A percentile compares a stretch with the other conserved stretches of the same genome.
phyloP scores from a whole-genome alignment of 1,284 basidiomycete genomes.

The Psilocybe mexicana region DNA sequence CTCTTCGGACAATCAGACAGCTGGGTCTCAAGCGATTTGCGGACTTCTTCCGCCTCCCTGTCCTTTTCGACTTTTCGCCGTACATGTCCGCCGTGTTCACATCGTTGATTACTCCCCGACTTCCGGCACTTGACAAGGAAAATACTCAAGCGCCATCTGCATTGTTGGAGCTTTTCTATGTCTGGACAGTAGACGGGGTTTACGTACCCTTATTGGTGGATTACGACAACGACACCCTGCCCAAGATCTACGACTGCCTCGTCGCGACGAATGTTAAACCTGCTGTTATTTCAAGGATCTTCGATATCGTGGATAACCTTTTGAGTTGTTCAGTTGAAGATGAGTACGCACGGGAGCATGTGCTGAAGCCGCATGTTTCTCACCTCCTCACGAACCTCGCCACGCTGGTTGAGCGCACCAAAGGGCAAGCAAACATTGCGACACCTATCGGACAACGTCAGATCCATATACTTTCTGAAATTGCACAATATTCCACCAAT shows the following conservation, averaged over 20 bases:
- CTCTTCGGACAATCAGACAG: conserved; percentile 71
- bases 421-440: conserved; percentile 54
- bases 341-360: conserved; percentile 47
- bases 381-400: conserved; percentile 77
- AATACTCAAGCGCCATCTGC: conserved; percentile 94
- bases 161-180: conserved; percentile 83
- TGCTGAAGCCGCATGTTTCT: conserved; percentile 80
- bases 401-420: conserved; percentile 65
- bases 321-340: conserved; percentile 59
- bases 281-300: conserved; percentile 75
- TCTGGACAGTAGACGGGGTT: conserved; percentile 69
- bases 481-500: conserved; percentile 78
- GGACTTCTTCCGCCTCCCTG: conserved; percentile 82
- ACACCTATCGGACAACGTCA: conserved; percentile 84
- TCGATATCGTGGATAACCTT: conserved; percentile 85
- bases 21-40: conserved; percentile 84
- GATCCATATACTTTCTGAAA: conserved; percentile 77
- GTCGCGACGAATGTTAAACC: conserved; percentile 87
- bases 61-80: conserved; percentile 73
- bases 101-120: conserved; percentile 80
- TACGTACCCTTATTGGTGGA: conserved; percentile 66
- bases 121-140: conserved; percentile 76
- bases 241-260: conserved; percentile 82
- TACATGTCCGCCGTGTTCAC: conserved; percentile 74
- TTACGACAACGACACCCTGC: conserved; percentile 71